Percentiles rank a stretch among this genome's conserved stretches.
These are phyloP conservation scores for Phanerochaete sordida DNA, from an alignment of 768 basidiomycete genomes.

Conservation along the genomic window DNA sequence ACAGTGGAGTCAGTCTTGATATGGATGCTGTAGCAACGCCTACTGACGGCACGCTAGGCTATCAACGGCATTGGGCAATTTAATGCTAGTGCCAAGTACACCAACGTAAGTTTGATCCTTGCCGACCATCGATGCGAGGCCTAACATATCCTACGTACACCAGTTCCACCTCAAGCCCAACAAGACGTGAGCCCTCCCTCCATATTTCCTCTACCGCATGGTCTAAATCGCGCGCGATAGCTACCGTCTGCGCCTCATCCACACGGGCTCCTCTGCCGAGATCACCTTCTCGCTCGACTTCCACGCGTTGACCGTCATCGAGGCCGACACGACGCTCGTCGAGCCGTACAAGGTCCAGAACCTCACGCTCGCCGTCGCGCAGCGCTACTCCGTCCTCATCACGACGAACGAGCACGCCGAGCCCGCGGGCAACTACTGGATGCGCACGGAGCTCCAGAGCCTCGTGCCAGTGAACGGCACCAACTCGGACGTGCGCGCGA, in stretches of 20 bases:
- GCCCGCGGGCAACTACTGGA: conserved; percentile 35
- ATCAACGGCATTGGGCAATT: conserved; percentile 34
- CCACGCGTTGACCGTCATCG: conserved; percentile 44
- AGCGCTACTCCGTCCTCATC: conserved; percentile 47
- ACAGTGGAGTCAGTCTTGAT: conserved; percentile 24
- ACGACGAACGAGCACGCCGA: conserved; percentile 35
- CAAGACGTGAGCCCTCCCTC: conserved; percentile 14
- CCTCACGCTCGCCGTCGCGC: conserved; percentile 41
- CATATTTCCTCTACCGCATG: neutral
- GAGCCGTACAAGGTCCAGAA: conserved; percentile 35
- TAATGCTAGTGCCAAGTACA: conserved; percentile 26
- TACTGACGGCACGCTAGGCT: conserved; percentile 13
- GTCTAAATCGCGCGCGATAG: too few species aligned
- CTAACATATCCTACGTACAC: conserved; percentile 20
- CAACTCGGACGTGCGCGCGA: neutral
- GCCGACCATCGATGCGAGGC: conserved; percentile 6
- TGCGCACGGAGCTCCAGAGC: too few species aligned
- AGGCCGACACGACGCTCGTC: conserved; percentile 44
- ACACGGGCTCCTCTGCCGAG: conserved; percentile 44
- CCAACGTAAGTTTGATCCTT: conserved; percentile 19
- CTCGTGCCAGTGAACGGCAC: too few species aligned
- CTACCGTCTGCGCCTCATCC: conserved; percentile 47
- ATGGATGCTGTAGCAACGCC: too few species aligned
- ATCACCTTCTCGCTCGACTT: conserved; percentile 42
- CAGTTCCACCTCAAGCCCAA: conserved; percentile 33